Conservation (phyloP, 2,329 filamentous ascomycete species). For the Clonostachys chloroleuca region DNA sequence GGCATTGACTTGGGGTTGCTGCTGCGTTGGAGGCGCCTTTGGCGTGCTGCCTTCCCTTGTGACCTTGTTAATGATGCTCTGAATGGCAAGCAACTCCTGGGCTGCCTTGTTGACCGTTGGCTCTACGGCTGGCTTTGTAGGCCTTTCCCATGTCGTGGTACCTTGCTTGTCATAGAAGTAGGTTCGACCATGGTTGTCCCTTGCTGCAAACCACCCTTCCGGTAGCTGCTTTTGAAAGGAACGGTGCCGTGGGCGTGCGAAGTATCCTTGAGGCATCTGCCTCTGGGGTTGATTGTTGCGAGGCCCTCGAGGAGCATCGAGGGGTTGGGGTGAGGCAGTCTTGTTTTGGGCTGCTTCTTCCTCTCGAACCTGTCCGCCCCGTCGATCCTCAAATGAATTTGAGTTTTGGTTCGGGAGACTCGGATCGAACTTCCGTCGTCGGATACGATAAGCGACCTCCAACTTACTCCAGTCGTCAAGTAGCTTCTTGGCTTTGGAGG, state of each 20-base stretch:
- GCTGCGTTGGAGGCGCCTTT: slow-evolving; percentile 52
- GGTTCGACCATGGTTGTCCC: slow-evolving; percentile 62
- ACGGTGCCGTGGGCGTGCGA: slow-evolving; percentile 45
- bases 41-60: slow-evolving; percentile 58
- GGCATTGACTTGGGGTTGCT: slow-evolving; percentile 32
- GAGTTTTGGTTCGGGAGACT: slow-evolving; percentile 14
- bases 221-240: slow-evolving; percentile 59
- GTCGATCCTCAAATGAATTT: slow-evolving; percentile 60
- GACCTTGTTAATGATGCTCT: slow-evolving; percentile 82
- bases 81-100: slow-evolving; percentile 67
- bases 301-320: slow-evolving; percentile 52
- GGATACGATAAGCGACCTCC: slow-evolving; percentile 88
- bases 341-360: slow-evolving; percentile 31
- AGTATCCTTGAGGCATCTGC: slow-evolving; percentile 44
- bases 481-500: slow-evolving; percentile 64
- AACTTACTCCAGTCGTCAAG: slow-evolving; percentile 85
- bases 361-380: slow-evolving; percentile 36
- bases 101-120: slow-evolving; percentile 52
- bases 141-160: slow-evolving; percentile 76
- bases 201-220: slow-evolving; percentile 79
- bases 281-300: slow-evolving; percentile 56
- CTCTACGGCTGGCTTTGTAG: slow-evolving; percentile 64
- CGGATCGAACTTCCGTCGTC: slow-evolving; percentile 79
- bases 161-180: slow-evolving; percentile 86
- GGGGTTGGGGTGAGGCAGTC: slow-evolving; percentile 35